These are phyloP conservation scores for Inga laurina DNA, from an alignment of 306 rosid genomes.

Conservation along the genomic window DNA sequence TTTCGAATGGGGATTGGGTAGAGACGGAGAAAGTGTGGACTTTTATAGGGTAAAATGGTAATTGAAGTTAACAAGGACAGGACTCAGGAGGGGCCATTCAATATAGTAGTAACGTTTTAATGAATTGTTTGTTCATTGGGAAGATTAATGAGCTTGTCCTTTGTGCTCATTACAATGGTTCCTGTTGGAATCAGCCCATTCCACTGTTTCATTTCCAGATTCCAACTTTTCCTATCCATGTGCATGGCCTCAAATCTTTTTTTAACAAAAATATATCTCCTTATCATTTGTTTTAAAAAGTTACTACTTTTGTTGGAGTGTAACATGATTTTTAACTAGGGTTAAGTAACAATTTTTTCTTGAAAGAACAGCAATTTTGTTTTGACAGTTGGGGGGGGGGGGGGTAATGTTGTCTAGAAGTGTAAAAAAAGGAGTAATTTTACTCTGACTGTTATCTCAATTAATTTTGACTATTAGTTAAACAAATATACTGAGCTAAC, in stretches of 20 bases:
- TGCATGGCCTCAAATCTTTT: background rate
- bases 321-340: background rate
- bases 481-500: fast-evolving
- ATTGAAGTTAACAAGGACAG: background rate
- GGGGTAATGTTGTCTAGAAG: no score
- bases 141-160: background rate
- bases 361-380: no score
- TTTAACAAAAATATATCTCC: background rate
- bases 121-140: background rate
- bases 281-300: background rate
- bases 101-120: background rate
- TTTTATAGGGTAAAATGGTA: slow-evolving; percentile 8
- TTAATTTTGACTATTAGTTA: no score
- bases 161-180: background rate
- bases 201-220: background rate
- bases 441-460: fast-evolving
- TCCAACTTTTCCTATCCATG: background rate
- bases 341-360: no score
- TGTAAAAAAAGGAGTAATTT: no score
- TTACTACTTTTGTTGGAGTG: background rate
- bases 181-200: background rate
- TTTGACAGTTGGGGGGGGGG: no score
- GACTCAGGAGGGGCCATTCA: background rate
- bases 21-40: slow-evolving; percentile 6
- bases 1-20: slow-evolving; percentile 21